Base-by-base conservation (phyloP, 306 rosid species). In the Erythrophleum fordii region DNA sequence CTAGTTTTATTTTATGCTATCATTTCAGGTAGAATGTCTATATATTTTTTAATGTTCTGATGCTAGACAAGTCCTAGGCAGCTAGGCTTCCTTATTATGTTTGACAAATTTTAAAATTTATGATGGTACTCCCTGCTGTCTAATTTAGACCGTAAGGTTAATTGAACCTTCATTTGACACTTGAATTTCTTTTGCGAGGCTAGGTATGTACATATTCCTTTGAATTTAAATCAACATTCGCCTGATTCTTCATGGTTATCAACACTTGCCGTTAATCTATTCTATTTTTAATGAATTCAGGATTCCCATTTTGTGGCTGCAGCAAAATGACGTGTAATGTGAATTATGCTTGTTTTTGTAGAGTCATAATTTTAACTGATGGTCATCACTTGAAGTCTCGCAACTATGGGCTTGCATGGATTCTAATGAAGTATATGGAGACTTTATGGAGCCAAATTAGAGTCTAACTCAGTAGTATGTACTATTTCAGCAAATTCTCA, bases 311-410 rank as follows among this genome's bases (percentile, higher is more conserved):
- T n/a, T n/a, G n/a, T n/a, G n/a, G n/a, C n/a, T n/a, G n/a, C n/a
- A n/a, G n/a, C n/a, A 31, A 31, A 31, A 31, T 31, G 34, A 59
- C 29, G 55, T 9, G 25, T 52, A 62, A 45, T 83, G 49, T 75
- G 23, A 84, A 12, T 69, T 65, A 73, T 83, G 86, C 76, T 83
- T 75, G 80, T 20, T 8, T 83, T 77, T 89, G 92, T 91, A 88
- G 93, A 91, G 86, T 86, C 81, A 68, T 83, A 88, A 34, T 77
- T 81, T 83, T 81, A 74, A 76, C 89, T 84, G 73, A 79, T 89
- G 70, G 77, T 83, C 67, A 74, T 78, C n/a, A 78, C 87, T 67
- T 74, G 77, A 78, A 59, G 41, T 73, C 84, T 76, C 64, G 77
- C 80, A 69, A 61, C 69, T 79, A 61, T 66, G 77, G 75, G 49